Percentiles rank a stretch among this genome's conserved stretches.
phyloP scores from a whole-genome alignment of 2,329 filamentous ascomycete species.

The Colletotrichum phormii region DNA sequence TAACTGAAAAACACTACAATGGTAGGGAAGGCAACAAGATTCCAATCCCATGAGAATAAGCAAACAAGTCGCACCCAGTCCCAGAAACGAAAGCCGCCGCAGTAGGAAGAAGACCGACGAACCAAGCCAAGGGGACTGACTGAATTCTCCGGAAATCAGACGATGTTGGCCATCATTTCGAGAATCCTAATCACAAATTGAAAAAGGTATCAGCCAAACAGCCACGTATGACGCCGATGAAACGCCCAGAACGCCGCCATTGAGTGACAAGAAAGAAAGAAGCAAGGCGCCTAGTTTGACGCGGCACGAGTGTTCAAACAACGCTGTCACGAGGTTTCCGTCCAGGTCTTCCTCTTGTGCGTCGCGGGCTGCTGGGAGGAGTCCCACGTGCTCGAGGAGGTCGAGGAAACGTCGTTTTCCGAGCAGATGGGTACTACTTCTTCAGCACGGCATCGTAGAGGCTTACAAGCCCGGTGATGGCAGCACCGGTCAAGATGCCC shows the following conservation, averaged over 20 bases:
- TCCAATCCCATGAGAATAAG: not conserved
- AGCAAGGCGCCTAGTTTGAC: not conserved
- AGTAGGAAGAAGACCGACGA: not conserved
- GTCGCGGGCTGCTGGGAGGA: not conserved
- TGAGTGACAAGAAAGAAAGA: constrained; percentile 13
- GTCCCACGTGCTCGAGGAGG: not conserved
- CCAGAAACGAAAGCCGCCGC: not conserved
- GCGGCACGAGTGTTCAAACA: not conserved
- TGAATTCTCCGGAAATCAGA: not conserved
- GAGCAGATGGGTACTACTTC: constrained; percentile 59
- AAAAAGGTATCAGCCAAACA: constrained; percentile 36
- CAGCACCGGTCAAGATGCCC: constrained; percentile 75
- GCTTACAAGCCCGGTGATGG: constrained; percentile 75
- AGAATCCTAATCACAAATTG: constrained; percentile 4
- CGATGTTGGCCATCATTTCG: not conserved
- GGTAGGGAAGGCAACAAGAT: not conserved
- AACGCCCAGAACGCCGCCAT: constrained; percentile 38
- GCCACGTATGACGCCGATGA: constrained; percentile 34
- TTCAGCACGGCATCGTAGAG: constrained; percentile 83
- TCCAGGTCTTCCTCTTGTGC: not conserved
- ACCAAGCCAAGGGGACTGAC: not conserved
- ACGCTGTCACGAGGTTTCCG: not conserved
- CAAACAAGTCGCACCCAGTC: not conserved
- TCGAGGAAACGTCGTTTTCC: not conserved
- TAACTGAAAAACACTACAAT: not conserved